Percentiles rank a stretch among this genome's conserved stretches.
Evolutionary conservation across 306 rosid genomes (phyloP).

Genomic region (Prinsepia uniflora): DNA sequence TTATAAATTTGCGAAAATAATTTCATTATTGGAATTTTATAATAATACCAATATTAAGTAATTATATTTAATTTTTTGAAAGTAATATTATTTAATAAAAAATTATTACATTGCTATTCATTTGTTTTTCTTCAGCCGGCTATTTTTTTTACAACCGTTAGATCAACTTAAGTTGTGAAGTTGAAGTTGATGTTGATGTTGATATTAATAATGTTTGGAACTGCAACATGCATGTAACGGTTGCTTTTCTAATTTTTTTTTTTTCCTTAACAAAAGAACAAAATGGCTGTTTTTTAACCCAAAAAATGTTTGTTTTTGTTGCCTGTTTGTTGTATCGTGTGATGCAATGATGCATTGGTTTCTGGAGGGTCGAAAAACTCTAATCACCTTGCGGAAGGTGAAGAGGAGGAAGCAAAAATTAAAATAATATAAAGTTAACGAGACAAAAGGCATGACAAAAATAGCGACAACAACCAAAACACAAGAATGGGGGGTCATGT

Average conservation of each 20-base stretch:
- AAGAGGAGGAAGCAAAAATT: not conserved
- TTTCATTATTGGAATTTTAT: no score
- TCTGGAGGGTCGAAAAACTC: not conserved
- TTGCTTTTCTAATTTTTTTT: not conserved
- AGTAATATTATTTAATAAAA: no score
- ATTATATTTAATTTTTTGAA: no score
- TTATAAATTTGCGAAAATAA: no score
- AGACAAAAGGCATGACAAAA: slow-evolving; percentile 14
- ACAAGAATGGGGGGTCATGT: slow-evolving; percentile 6
- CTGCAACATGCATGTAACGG: no score
- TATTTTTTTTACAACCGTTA: no score
- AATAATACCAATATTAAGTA: no score
- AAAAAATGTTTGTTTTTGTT: not conserved
- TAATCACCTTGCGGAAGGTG: slow-evolving; percentile 5
- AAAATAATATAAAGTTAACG: not conserved
- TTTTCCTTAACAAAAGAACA: not conserved
- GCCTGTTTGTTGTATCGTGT: not conserved
- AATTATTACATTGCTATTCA: no score
- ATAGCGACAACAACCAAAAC: slow-evolving; percentile 25
- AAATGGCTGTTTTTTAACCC: not conserved
- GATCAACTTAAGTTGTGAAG: no score
- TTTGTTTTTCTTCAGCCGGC: no score
- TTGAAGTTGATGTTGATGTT: no score
- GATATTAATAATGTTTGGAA: no score
- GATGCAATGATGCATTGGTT: slow-evolving; percentile 14